These are phyloP conservation scores for Trametes cubensis DNA, from an alignment of 768 basidiomycete genomes.

Conservation along the genomic window DNA sequence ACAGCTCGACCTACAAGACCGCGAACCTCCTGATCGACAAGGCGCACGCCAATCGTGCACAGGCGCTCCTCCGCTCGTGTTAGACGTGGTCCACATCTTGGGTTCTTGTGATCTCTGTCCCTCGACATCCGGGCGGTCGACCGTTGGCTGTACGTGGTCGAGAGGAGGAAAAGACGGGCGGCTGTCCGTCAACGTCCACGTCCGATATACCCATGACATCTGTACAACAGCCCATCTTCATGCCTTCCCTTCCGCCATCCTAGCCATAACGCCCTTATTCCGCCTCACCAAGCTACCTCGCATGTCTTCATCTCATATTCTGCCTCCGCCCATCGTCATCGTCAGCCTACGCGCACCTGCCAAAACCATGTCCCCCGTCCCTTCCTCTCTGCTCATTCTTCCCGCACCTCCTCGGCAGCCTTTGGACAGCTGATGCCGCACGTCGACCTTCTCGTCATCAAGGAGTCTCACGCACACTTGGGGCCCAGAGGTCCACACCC, in stretches of 20 bases:
- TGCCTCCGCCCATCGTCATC: not conserved
- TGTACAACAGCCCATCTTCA: not conserved
- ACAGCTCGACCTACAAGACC: constrained; percentile 81
- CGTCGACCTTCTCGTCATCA: no score
- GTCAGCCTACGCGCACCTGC: no score
- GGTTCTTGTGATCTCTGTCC: not conserved
- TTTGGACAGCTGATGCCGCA: no score
- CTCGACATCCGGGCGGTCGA: no score
- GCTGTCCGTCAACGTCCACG: not conserved
- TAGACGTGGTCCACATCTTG: constrained; percentile 33
- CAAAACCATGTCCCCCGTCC: no score
- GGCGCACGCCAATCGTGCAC: constrained; percentile 57
- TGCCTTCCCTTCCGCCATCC: not conserved
- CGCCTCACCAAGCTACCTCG: no score
- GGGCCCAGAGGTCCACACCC: no score
- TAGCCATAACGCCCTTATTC: no score
- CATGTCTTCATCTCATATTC: not conserved
- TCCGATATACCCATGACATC: constrained; percentile 2
- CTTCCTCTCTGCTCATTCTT: no score
- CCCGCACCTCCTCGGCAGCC: no score
- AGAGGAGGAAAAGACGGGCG: not conserved
- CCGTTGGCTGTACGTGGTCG: not conserved
- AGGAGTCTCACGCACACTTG: no score
- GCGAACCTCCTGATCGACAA: constrained; percentile 77
- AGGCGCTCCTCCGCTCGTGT: constrained; percentile 59